These are phyloP conservation scores for Blumeria graminis DNA, from an alignment of 2,329 filamentous ascomycete genomes.

Conservation along the genomic window DNA sequence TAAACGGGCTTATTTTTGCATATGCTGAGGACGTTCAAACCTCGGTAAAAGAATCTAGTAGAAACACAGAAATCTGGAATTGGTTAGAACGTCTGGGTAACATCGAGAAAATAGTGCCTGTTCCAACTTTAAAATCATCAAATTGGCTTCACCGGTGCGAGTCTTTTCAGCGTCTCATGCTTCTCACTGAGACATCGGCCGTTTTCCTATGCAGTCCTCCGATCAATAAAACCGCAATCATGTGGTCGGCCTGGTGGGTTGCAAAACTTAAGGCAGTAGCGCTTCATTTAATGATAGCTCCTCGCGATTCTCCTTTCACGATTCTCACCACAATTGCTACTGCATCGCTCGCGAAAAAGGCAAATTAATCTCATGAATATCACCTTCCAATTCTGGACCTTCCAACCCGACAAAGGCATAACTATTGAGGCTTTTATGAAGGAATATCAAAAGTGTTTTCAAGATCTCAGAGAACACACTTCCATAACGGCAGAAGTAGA, in stretches of 20 bases:
- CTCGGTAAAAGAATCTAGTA: background rate
- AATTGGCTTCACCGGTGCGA: background rate
- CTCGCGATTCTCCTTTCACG: background rate
- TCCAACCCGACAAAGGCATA: no score
- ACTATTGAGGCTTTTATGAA: no score
- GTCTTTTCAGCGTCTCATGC: background rate
- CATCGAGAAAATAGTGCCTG: background rate
- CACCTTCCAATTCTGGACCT: no score
- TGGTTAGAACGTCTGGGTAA: background rate
- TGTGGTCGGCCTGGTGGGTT: background rate
- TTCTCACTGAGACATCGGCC: background rate
- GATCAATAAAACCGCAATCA: background rate
- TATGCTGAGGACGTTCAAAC: background rate
- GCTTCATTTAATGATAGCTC: background rate
- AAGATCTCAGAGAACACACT: no score
- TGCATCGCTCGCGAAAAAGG: no score
- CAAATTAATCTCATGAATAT: no score
- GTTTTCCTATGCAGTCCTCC: background rate
- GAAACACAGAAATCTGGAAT: background rate
- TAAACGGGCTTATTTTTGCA: background rate
- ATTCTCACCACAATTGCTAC: background rate
- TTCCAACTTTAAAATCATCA: background rate
- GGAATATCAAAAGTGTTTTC: no score
- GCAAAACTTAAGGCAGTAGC: background rate
- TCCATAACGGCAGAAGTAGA: no score